These are phyloP conservation scores for Saccharomycopsis selenospora DNA, from an alignment of 805 yeast species.

Conservation along the genomic window DNA sequence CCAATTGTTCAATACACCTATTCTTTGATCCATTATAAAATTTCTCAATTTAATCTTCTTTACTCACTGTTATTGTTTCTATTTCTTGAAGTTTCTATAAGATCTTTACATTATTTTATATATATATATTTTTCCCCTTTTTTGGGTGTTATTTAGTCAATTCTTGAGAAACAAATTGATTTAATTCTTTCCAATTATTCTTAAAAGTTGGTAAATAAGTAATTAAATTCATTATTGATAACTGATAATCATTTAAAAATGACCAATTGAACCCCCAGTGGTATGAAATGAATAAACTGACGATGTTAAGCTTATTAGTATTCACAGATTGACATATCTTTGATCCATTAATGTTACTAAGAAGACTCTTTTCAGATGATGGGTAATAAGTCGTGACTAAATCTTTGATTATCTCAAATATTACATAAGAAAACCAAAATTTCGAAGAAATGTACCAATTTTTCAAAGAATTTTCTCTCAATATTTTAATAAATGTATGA, in stretches of 20 bases:
- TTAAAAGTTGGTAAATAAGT: constrained; percentile 8
- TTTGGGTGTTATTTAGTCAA: constrained; percentile 36
- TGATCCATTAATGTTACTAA: too few species aligned
- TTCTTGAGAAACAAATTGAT: background rate
- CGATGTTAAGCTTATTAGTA: constrained; percentile 10
- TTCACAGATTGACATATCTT: background rate
- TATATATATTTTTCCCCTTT: constrained; percentile 41
- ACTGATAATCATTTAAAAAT: constrained; percentile 18
- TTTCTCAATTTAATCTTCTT: background rate
- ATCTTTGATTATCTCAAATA: constrained; percentile 8
- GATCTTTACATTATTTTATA: constrained; percentile 1
- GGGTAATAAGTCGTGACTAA: background rate
- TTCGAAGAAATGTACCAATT: constrained; percentile 19
- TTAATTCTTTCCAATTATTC: constrained; percentile 12
- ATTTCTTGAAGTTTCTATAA: background rate
- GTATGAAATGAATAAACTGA: constrained; percentile 15
- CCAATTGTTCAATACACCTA: too few species aligned
- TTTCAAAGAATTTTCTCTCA: constrained; percentile 6
- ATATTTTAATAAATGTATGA: constrained; percentile 1
- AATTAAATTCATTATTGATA: constrained; percentile 14
- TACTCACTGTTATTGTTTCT: background rate
- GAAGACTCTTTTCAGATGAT: background rate
- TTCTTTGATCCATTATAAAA: background rate
- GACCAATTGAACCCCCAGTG: constrained; percentile 21
- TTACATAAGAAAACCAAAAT: constrained; percentile 18